These are phyloP conservation scores for Sugiyamaella grinbergsii DNA, from an alignment of 1,139 yeast species.

Conservation along the genomic window DNA sequence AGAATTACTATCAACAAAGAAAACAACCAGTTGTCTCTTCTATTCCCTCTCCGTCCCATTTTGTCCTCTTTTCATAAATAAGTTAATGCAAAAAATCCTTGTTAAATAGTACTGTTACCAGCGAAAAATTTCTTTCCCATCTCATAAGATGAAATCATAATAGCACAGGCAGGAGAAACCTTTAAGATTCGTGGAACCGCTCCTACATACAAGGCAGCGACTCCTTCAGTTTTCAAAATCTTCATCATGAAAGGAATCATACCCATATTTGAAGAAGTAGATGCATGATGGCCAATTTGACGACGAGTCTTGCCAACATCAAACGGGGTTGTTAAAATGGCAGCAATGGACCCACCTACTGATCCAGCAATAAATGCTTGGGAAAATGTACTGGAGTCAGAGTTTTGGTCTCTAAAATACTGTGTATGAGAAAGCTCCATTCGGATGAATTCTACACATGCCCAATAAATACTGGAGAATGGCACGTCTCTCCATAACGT, in stretches of 20 bases:
- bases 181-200: constrained; percentile 82
- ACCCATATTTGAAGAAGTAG: constrained; percentile 39
- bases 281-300: constrained; percentile 57
- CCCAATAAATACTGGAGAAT: constrained; percentile 94
- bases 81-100: constrained; percentile 15
- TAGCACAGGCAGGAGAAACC: constrained; percentile 97
- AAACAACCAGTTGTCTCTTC: too few species aligned
- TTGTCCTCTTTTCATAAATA: constrained; percentile 5
- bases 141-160: constrained; percentile 96
- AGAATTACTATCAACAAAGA: too few species aligned
- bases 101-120: constrained; percentile 26
- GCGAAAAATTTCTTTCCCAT: constrained; percentile 68
- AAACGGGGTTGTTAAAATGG: constrained; percentile 86
- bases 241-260: constrained; percentile 68
- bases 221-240: constrained; percentile 73
- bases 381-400: constrained; percentile 54
- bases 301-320: constrained; percentile 96
- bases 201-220: constrained; percentile 78
- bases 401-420: constrained; percentile 34
- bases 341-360: constrained; percentile 81
- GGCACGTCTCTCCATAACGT: constrained; percentile 98
- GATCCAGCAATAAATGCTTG: constrained; percentile 86
- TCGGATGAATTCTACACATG: constrained; percentile 50
- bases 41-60: too few species aligned
- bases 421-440: constrained; percentile 30